phyloP scores from a whole-genome alignment of 2,329 filamentous ascomycete species.

The Penicillium freii region DNA sequence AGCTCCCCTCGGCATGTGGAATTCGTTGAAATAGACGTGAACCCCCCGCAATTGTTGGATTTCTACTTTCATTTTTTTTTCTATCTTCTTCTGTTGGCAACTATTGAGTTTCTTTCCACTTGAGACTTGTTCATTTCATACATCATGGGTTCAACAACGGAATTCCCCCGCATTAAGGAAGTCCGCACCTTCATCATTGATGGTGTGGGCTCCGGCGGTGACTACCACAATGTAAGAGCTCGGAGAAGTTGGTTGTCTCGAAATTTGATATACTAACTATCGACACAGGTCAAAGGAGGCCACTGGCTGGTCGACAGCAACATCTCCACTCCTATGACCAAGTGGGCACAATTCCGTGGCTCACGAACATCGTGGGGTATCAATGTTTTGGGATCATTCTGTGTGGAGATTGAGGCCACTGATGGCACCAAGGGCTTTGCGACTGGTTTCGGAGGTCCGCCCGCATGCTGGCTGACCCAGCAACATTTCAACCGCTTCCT shows the following conservation, averaged over 20 bases:
- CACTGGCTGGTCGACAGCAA: conserved; percentile 85
- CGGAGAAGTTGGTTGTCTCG: not conserved
- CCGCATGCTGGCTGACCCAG: conserved; percentile 89
- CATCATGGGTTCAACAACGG: conserved; percentile 32
- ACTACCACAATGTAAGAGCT: conserved; percentile 76
- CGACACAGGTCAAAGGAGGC: conserved; percentile 45
- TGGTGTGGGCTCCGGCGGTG: conserved; percentile 49
- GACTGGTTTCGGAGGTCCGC: conserved; percentile 89
- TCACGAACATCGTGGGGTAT: conserved; percentile 93
- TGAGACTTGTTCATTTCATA: not conserved
- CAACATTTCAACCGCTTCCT: conserved; percentile 93
- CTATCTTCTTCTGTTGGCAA: not conserved
- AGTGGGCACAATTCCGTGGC: conserved; percentile 82
- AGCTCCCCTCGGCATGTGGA: conserved; percentile 15
- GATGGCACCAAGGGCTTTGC: conserved; percentile 94
- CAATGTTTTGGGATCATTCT: conserved; percentile 90
- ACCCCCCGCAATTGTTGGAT: conserved; percentile 12
- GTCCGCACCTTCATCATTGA: conserved; percentile 48
- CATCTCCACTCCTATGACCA: conserved; percentile 88
- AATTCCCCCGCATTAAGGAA: conserved; percentile 47
- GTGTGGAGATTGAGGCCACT: conserved; percentile 81
- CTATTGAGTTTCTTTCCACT: not conserved
- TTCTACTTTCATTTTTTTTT: conserved; percentile 7
- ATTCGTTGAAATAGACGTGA: conserved; percentile 5
- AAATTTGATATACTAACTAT: not conserved